A percentile compares a stretch with the other conserved stretches of the same genome.
These are phyloP conservation scores for Zea mays DNA, from an alignment of 176 grass and related monocot species.

Conservation along the genomic window DNA sequence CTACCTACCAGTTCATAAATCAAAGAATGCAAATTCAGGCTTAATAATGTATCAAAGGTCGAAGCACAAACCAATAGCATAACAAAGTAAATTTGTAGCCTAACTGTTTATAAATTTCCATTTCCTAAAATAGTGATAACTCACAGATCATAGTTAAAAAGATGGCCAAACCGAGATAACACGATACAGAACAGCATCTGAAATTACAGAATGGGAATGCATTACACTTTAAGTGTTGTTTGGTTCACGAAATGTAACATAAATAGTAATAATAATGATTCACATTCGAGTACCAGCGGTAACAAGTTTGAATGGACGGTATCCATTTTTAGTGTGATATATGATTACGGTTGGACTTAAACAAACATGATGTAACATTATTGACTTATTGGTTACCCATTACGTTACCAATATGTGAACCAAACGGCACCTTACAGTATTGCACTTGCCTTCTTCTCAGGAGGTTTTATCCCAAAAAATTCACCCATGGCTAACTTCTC, in stretches of 20 bases:
- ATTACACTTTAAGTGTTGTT: too few relatives aligned
- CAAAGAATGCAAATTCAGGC: slow-evolving; percentile 14
- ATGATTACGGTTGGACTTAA: too few relatives aligned
- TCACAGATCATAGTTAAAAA: not conserved
- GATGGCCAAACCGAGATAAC: slow-evolving; percentile 10
- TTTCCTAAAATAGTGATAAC: slow-evolving; percentile 9
- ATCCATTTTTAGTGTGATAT: too few relatives aligned
- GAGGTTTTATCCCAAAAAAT: slow-evolving; percentile 87
- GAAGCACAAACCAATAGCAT: slow-evolving; percentile 1
- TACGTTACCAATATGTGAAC: too few relatives aligned
- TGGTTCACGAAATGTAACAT: too few relatives aligned
- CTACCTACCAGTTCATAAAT: slow-evolving; percentile 61
- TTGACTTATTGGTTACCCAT: too few relatives aligned
- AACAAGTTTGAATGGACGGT: too few relatives aligned
- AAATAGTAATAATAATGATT: too few relatives aligned
- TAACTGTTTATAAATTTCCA: not conserved
- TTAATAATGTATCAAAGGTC: not conserved
- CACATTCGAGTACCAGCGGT: too few relatives aligned
- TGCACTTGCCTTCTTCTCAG: slow-evolving; percentile 66
- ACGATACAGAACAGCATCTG: slow-evolving; percentile 10
- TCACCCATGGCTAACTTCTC: slow-evolving; percentile 94
- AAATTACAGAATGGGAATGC: too few relatives aligned
- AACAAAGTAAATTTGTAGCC: slow-evolving; percentile 1
- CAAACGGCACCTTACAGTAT: too few relatives aligned
- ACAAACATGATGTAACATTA: too few relatives aligned